phyloP scores from a whole-genome alignment of 2,329 filamentous ascomycete species.

The Magnaporthiopsis rhizophila region DNA sequence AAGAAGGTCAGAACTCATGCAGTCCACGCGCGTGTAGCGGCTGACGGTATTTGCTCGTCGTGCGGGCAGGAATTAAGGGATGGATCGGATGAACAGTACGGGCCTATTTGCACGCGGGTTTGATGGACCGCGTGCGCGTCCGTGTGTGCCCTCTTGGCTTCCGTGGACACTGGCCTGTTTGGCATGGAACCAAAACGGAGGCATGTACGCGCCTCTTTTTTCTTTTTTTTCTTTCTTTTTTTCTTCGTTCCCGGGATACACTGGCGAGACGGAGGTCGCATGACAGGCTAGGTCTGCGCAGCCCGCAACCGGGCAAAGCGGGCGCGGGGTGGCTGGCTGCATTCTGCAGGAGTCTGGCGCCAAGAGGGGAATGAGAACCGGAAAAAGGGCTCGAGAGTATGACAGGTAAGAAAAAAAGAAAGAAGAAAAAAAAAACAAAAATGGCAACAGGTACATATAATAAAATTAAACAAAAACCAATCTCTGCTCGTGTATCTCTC shows the following conservation, averaged over 20 bases:
- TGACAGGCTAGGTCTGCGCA: not conserved
- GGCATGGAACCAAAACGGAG: not conserved
- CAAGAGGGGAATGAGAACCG: not conserved
- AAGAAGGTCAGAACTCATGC: not conserved
- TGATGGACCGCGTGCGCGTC: not conserved
- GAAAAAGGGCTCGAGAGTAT: too few species aligned
- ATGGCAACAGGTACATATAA: too few species aligned
- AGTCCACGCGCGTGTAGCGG: not conserved
- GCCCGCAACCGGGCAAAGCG: not conserved
- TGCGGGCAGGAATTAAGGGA: not conserved
- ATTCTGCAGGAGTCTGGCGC: not conserved
- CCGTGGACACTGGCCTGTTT: not conserved
- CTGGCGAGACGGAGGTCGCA: not conserved
- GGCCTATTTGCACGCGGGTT: not conserved
- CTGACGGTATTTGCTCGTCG: not conserved
- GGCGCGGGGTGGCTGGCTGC: not conserved
- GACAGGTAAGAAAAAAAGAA: too few species aligned
- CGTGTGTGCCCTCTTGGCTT: not conserved
- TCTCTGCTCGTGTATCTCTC: not conserved
- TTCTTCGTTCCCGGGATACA: not conserved
- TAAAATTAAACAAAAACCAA: not conserved
- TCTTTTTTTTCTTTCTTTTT: not conserved
- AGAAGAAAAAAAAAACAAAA: not conserved
- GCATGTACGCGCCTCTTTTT: too few species aligned
- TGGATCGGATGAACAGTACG: not conserved